Base-by-base conservation (phyloP, 2,329 filamentous ascomycete species). In the Aspergillus sp. region DNA sequence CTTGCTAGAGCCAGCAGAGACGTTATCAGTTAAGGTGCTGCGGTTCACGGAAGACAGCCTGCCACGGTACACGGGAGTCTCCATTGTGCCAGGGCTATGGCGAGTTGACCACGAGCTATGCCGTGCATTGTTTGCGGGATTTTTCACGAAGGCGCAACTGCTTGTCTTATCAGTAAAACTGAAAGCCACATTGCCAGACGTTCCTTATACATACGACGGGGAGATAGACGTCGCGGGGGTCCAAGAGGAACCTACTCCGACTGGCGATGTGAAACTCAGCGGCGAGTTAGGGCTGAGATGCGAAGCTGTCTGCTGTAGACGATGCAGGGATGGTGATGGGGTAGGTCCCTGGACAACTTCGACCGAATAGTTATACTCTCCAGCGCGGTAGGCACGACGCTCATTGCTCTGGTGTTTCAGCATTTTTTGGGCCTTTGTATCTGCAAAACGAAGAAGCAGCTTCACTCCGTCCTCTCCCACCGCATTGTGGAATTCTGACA, bases 341-440 rank as follows among this genome's bases (percentile, higher is more conserved):
- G 69, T 70, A 10, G 63, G 64, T 12, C 66, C 66, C 44, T 70
- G 66, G 9, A 72, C 70, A 33, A 73, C 65, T 49, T 73, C 71
- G 41, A 74, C 71, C 2, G 71, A 73, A 48, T 69, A 73, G 59
- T 90, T 90, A 71, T 97, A 97, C 73, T 97, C 93, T 48, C 93
- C 93, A 48, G 91, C 93, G 49, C 93, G 88, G 72, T 95, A 97
- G 62, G 94, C 88, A 51, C 93, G 89, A 48, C 90, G 88, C 65
- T 95, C 89, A 30, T 93, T 89, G 38, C 91, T 97, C 64, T 96
- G 86, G 54, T 93, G 86, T 78, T 98, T 98, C 57, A 98, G 78
- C 64, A 93, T 82, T 75, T 98, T 98, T 70, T 98, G 93, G 52
- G 91, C 86, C 46, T 93, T 88, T 34, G 93, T 98, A 63, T 98